phyloP scores from a whole-genome alignment of 176 grass and related monocot genomes.

The Eragrostis curvula region DNA sequence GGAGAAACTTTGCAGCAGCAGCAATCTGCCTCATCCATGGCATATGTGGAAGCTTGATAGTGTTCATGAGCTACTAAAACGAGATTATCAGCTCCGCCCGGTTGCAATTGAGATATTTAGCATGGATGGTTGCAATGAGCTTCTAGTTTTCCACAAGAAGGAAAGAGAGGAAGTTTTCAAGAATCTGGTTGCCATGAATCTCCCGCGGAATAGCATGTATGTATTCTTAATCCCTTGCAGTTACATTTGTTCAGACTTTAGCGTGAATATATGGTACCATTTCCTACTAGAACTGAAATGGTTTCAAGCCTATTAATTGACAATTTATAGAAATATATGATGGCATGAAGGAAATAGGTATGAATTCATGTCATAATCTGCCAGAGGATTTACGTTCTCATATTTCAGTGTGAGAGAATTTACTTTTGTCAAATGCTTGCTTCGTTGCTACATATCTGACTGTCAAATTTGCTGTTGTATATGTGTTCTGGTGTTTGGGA shows the following conservation, averaged over 20 bases:
- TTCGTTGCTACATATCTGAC: slow-evolving; percentile 3
- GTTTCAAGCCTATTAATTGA: slow-evolving; percentile 19
- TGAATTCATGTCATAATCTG: slow-evolving; percentile 18
- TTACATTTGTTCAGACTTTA: slow-evolving; percentile 37
- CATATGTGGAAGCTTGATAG: slow-evolving; percentile 99
- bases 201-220: slow-evolving; percentile 99
- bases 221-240: slow-evolving; percentile 48
- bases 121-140: slow-evolving; percentile 98
- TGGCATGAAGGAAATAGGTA: slow-evolving; percentile 15
- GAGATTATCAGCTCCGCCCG: slow-evolving; percentile 96
- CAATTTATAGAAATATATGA: slow-evolving; percentile 27
- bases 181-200: slow-evolving; percentile 94
- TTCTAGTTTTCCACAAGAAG: slow-evolving; percentile 99
- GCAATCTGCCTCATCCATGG: slow-evolving; percentile 92
- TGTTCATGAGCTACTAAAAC: slow-evolving; percentile 95
- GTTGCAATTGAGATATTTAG: slow-evolving; percentile 99
- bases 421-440: background rate
- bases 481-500: slow-evolving; percentile 29
- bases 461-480: slow-evolving; percentile 23
- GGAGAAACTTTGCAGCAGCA: slow-evolving; percentile 83
- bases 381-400: background rate
- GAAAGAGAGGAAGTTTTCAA: slow-evolving; percentile 98
- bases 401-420: slow-evolving; percentile 4
- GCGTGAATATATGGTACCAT: background rate
- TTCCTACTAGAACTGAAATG: slow-evolving; percentile 32